Percentiles rank a stretch among this genome's conserved stretches.
phyloP scores from a whole-genome alignment of 1,139 yeast genomes.

The Taphrina betulina region DNA sequence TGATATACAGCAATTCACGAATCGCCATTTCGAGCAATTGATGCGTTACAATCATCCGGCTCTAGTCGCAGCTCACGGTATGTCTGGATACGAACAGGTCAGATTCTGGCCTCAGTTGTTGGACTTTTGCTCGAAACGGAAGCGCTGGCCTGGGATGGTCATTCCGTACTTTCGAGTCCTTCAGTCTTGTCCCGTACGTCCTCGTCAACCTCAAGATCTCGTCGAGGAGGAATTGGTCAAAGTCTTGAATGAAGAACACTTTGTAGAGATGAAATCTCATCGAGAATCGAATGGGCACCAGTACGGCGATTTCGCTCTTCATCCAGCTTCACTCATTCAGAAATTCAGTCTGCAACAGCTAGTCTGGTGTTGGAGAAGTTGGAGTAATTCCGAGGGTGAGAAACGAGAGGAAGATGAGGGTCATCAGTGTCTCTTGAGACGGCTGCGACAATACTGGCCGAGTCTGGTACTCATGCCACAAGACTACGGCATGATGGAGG shows the following conservation, averaged over 20 bases:
- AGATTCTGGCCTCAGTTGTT: background rate
- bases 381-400: constrained; percentile 2
- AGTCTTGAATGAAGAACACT: constrained; percentile 1
- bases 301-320: constrained; percentile 9
- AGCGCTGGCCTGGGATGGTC: background rate
- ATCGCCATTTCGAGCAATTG: too few species aligned
- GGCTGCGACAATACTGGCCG: too few species aligned
- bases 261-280: background rate
- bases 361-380: constrained; percentile 11
- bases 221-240: background rate
- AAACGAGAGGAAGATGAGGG: too few species aligned
- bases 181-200: constrained; percentile 3
- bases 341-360: background rate
- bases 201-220: background rate
- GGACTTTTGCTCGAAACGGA: background rate
- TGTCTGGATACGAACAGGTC: background rate
- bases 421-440: too few species aligned
- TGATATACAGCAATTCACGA: too few species aligned
- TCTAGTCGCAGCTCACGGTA: background rate
- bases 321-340: background rate
- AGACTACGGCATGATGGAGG: too few species aligned
- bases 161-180: constrained; percentile 12
- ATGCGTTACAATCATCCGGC: background rate
- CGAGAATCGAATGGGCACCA: constrained; percentile 17
- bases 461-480: too few species aligned